Evolutionary conservation across 192 early-diverging fungal species (phyloP), one percentile per base, ranked within the genome.

Genomic region (Pilaira anomala): DNA sequence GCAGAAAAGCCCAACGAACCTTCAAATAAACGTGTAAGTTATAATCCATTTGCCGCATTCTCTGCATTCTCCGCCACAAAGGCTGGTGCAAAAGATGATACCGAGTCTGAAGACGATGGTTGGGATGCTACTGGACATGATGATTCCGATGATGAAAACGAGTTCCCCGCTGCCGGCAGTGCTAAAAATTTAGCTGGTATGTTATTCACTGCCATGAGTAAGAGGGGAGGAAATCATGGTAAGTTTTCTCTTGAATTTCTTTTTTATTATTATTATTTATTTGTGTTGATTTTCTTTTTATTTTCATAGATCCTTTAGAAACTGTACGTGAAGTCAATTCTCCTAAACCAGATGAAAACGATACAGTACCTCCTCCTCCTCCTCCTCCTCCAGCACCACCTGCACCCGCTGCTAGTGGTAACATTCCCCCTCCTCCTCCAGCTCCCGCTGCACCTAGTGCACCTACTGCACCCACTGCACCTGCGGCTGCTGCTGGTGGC

Each of bases 31-130:
- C 64, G 67, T 42, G 50, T 65, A 48, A 66, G 74, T 40, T 72
- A 76, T 61, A 78, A 78, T 70, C 77, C 77, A 8, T 78, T 78
- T 52, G 63, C 60, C 16, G 55, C 70, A 26, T 68, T 69, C 12
- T 64, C 70, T 41, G 65, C 63, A n/a, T 60, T 61, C 16, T 29
- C 59, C 29, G 61, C 67, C 12, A 58, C 66, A 1, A 53, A 51
- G 22, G 45, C 48, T 3, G 48, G 52, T 29, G 21, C 16, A 12
- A 39, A 69, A 5, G 45, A 50, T 11, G 67, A 65, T 44, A 49
- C 36, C 0, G 63, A 65, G 33, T 63, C 62, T 36, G 61, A 71
- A 22, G 71, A 73, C 28, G 70, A 72, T 28, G 67, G 67, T 19
- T 77, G 75, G 75, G 71, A 72, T 60, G 73, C 63, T n/a, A 57